phyloP scores from a whole-genome alignment of 768 basidiomycete genomes.

The Gymnopilus junonius region DNA sequence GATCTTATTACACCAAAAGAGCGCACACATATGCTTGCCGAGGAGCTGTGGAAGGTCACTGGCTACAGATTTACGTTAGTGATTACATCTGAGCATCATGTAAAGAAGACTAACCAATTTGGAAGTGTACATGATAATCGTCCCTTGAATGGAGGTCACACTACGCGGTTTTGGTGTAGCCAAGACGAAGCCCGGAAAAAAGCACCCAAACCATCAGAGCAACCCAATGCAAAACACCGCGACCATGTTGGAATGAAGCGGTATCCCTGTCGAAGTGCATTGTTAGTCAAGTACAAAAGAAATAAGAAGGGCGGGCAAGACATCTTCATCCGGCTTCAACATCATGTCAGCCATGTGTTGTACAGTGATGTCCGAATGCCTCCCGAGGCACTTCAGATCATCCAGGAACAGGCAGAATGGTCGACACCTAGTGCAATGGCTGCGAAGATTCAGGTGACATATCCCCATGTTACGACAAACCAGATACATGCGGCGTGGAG shows the following conservation, averaged over 20 bases:
- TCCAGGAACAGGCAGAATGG: conserved; percentile 26
- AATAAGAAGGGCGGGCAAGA: neutral
- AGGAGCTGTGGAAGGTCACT: conserved; percentile 28
- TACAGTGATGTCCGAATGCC: conserved; percentile 31
- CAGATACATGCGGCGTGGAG: conserved; percentile 33
- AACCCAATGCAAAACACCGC: conserved; percentile 22
- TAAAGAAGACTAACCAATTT: conserved; percentile 7
- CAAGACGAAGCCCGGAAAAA: conserved; percentile 23
- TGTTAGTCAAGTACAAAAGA: conserved; percentile 8
- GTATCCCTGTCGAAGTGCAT: conserved; percentile 23
- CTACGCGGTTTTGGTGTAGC: conserved; percentile 28
- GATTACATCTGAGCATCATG: neutral
- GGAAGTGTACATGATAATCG: conserved; percentile 26
- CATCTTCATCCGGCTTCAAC: neutral
- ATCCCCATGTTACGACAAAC: conserved; percentile 24
- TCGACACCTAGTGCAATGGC: conserved; percentile 29
- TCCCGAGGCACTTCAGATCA: conserved; percentile 21
- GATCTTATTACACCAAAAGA: conserved; percentile 17
- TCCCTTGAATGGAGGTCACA: neutral
- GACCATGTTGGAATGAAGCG: conserved; percentile 33
- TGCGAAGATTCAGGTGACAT: conserved; percentile 35
- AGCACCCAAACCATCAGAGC: conserved; percentile 15
- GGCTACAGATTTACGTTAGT: conserved; percentile 31
- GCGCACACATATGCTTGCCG: conserved; percentile 17
- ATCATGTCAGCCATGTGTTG: neutral